Percentiles rank a stretch among this genome's conserved stretches.
phyloP scores from a whole-genome alignment of 2,329 filamentous ascomycete genomes.

The Phyllosticta citriasiana region DNA sequence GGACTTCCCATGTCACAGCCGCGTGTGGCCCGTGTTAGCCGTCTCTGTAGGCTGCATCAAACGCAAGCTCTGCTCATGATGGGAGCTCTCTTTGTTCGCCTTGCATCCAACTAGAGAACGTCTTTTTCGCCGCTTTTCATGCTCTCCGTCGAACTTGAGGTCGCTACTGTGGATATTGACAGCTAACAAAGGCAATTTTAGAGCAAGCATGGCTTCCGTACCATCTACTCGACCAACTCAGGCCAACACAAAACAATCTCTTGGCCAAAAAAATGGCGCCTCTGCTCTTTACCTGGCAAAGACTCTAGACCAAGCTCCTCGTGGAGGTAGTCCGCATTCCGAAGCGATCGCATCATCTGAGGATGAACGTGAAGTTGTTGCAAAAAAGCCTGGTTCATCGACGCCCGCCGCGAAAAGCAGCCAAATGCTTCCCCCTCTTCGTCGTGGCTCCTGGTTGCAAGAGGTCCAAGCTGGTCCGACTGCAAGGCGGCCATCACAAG shows the following conservation, averaged over 20 bases:
- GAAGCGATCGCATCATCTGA: constrained; percentile 91
- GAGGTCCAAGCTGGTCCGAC: constrained; percentile 53
- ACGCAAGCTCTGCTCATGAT: neutral
- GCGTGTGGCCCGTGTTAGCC: neutral
- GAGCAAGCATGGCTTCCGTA: constrained; percentile 2
- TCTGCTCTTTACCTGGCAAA: constrained; percentile 5
- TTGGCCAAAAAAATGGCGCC: constrained; percentile 4
- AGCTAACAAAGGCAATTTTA: neutral
- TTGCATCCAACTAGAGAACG: neutral
- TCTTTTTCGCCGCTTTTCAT: neutral
- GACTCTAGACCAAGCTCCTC: constrained; percentile 2
- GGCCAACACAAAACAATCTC: neutral
- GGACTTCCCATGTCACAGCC: neutral
- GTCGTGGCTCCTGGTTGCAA: constrained; percentile 64
- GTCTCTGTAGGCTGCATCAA: neutral
- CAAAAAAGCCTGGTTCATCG: neutral
- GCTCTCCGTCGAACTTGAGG: neutral
- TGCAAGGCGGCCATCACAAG: constrained; percentile 63
- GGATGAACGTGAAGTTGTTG: constrained; percentile 61
- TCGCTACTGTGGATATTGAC: neutral
- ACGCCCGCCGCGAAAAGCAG: constrained; percentile 23
- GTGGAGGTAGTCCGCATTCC: constrained; percentile 64
- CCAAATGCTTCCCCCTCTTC: constrained; percentile 42
- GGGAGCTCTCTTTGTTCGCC: neutral
- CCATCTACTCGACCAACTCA: constrained; percentile 2